Base-by-base conservation (phyloP, 2,329 filamentous ascomycete genomes). In the Microdochium paspali region DNA sequence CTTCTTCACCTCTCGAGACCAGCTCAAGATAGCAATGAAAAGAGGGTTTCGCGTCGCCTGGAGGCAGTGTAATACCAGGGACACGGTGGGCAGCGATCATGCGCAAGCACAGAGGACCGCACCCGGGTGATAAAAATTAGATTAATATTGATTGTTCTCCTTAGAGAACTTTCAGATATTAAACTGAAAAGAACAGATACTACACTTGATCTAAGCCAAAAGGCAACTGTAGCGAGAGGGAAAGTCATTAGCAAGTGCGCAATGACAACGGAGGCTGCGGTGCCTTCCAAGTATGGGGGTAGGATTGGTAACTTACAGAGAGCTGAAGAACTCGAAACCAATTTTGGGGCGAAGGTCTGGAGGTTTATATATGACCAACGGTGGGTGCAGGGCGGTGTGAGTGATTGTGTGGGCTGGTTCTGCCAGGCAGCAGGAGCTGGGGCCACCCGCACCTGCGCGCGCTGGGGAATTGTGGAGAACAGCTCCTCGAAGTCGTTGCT, bases 171-270 rank as follows among this genome's bases (percentile, higher is more conserved):
- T 87, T 85, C 85, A 90, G 85, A 85, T 83, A 89, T 90, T 90
- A 90, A 90, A 89, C 86, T 90, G 83, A 88, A 86, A 89, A 90
- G 85, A 90, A 90, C 85, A 88, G 84, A 87, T 89, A 89, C 85
- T 89, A 88, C 84, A 89, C 84, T 87, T 89, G 85, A 89, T 89
- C 85, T 88, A 86, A 87, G 59, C 59, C 59, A 61, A 60, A 60
- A 61, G 59, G 59, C 70, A 73, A 74, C 70, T 74, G 57, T 67
- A 60, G 69, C 72, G 69, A 68, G 74, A 76, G 71, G 49, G 70
- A 72, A 67, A 70, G 35, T 40, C 35, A 40, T 40, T 40, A 40
- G 35, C 35, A 40, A 40, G 18, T 40, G 35, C 35, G 35, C 35
- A 18, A 40, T 40, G 35, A 40, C 35, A 21, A 12, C 13, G 35